Conservation (phyloP, 441 rosid genomes). For the Adansonia gregorii region DNA sequence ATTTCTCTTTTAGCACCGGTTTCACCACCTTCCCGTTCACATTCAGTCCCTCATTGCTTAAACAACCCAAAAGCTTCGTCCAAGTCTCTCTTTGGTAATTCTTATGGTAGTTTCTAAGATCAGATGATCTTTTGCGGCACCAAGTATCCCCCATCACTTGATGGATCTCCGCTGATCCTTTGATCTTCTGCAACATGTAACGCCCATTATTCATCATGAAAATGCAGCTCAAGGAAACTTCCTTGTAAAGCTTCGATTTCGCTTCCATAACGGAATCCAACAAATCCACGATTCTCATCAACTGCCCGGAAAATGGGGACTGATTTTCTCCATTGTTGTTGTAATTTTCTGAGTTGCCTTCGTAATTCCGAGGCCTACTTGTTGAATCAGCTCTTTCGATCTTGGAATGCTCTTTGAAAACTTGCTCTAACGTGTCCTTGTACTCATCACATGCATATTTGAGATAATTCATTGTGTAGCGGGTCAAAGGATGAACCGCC, state of each 20-base stretch:
- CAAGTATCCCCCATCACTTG: slow-evolving; percentile 65
- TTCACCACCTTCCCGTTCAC: slow-evolving; percentile 74
- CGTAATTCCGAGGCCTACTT: slow-evolving; percentile 31
- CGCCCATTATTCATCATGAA: slow-evolving; percentile 97
- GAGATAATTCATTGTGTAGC: slow-evolving; percentile 88
- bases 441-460: slow-evolving; percentile 83
- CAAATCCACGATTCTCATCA: slow-evolving; percentile 68
- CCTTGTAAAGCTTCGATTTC: slow-evolving; percentile 70
- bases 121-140: slow-evolving; percentile 71
- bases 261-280: slow-evolving; percentile 60
- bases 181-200: slow-evolving; percentile 84
- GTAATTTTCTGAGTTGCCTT: slow-evolving; percentile 20
- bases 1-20: slow-evolving; percentile 79
- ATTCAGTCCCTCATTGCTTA: slow-evolving; percentile 66
- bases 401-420: slow-evolving; percentile 71
- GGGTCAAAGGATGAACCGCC: slow-evolving; percentile 82
- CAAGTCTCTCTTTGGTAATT: slow-evolving; percentile 83
- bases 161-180: slow-evolving; percentile 64
- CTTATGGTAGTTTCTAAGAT: slow-evolving; percentile 73
- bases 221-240: slow-evolving; percentile 59
- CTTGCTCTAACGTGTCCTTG: slow-evolving; percentile 74
- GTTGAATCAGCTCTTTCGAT: slow-evolving; percentile 66
- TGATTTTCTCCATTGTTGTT: slow-evolving; percentile 18
- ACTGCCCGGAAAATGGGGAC: slow-evolving; percentile 59
- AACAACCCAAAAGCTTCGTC: slow-evolving; percentile 69